Evolutionary conservation across 2,329 filamentous ascomycete species (phyloP), one percentile per base, ranked within the genome.

Genomic region (Thermochaetoides dissita): DNA sequence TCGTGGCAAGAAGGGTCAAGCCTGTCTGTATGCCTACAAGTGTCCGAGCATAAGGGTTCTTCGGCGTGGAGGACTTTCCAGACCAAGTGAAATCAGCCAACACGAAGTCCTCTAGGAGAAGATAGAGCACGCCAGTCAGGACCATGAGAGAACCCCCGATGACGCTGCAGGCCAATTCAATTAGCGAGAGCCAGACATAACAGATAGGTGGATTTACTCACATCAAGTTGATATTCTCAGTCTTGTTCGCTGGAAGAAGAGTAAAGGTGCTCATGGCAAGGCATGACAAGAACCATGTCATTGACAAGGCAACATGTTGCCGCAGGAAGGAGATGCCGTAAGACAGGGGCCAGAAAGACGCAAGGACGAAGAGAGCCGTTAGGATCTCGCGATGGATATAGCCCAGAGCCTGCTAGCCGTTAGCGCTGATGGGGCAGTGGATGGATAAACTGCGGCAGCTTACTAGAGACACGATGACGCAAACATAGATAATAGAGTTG

Each of bases 381-480:
- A 93, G 81, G 24, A 96, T 77, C 56, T 94, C 82, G 34, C 91
- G 80, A 53, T 89, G 74, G 43, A 94, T 94, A 59, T 98, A 98
- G 39, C 86, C 88, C 63, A 94, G 69, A 17, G 91, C 87, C 84
- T 91, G 43, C 28, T n/a, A 24, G 5, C 17, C 17, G 17, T 24
- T 24, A 24, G 17, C 17, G 3, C 17, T 24, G 17, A 24, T 24
- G 3, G 17, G 17, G 17, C 5, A 24, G 17, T 29, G 2, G n/a
- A 37, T 10, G n/a, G 33, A 24, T 10, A 40, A 24, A 17, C 7
- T 6, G 24, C 11, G 9, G 8, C 64, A 35, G 34, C 70, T 61
- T 64, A 84, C 81, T 58, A 98, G 68, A 41, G 81, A 84, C 58
- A 89, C 75, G 24, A 98, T 71, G 7, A 94, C 66, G 7, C 69